phyloP scores from a whole-genome alignment of 2,329 filamentous ascomycete species.

The Colletotrichum sp. region DNA sequence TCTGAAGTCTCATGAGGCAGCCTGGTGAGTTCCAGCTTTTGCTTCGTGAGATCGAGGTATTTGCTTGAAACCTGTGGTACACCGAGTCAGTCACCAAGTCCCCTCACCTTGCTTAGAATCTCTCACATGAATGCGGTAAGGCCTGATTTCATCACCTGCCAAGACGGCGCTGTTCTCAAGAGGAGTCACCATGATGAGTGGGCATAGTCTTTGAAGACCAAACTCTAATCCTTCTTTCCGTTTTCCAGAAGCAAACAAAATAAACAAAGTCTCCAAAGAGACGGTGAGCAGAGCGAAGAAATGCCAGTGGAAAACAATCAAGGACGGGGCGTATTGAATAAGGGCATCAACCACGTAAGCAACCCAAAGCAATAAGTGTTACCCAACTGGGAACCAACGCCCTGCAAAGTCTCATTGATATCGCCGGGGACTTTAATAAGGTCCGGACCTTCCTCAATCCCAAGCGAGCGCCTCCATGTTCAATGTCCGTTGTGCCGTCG shows the following conservation, averaged over 20 bases:
- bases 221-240: neutral
- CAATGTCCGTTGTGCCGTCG: neutral
- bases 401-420: constrained; percentile 1
- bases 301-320: neutral
- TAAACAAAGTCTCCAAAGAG: neutral
- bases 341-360: neutral
- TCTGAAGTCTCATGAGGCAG: constrained; percentile 63
- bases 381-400: neutral
- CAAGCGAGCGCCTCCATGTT: neutral
- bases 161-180: neutral
- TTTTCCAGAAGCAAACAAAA: neutral
- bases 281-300: neutral
- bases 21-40: constrained; percentile 71
- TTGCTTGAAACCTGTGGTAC: constrained; percentile 60
- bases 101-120: constrained; percentile 30
- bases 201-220: neutral
- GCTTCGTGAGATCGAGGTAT: constrained; percentile 70
- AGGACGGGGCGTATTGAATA: neutral
- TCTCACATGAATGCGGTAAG: constrained; percentile 64
- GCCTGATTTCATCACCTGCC: constrained; percentile 52
- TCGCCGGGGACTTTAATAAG: constrained; percentile 6
- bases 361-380: neutral
- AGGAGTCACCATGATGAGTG: neutral
- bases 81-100: neutral
- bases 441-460: neutral